Evolutionary conservation across 805 yeast species (phyloP), one percentile per base, ranked within the genome.

Genomic region (Schizosaccharomyces cryophilus): DNA sequence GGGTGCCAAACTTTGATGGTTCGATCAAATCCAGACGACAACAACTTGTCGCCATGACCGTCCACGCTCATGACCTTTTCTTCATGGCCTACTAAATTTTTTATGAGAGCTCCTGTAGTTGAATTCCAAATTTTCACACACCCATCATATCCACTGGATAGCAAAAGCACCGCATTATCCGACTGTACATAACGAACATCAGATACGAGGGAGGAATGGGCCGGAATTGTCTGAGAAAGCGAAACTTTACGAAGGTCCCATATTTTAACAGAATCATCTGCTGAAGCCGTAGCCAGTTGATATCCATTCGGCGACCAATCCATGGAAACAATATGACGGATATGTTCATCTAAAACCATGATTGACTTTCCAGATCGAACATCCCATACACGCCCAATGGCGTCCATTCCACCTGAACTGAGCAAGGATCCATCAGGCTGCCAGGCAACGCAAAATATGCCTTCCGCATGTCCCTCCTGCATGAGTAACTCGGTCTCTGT

Each of bases 401-500:
- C 84, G 70, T 90, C 96, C 5, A 82, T 71, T 0, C 96, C 95
- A 3, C 83, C 93, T 13, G 87, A 79, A 0, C 84, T 83, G 6
- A 84, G 66, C 5, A 90, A 69, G 1, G 90, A 74, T 0, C 97
- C 96, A 66, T 87, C 95, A 17, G 63, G 65, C 63, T 88, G 94
- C 64, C 84, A 77, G 0, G 78, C 71, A 2, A 85, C 69, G 0
- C 81, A 67, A 63, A 78, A 80, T 0, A 88, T 82, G 62, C 81
- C 93, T 66, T 80, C 82, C 0, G 85, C 73, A 68, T 90, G 96
- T 0, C 96, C 96, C 67, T 87, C 95, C 69, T 90, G 97, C 62
- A 79, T 74, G 51, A 79, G 72, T 5, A 90, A 66, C 61, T 80
- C 80, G 38, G 68, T 67, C 17, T 70, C 69, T 4, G 74, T 77